Evolutionary conservation across 2,329 filamentous ascomycete species (phyloP), one percentile per base, ranked within the genome.

Genomic region (Colletotrichum gigasporum): DNA sequence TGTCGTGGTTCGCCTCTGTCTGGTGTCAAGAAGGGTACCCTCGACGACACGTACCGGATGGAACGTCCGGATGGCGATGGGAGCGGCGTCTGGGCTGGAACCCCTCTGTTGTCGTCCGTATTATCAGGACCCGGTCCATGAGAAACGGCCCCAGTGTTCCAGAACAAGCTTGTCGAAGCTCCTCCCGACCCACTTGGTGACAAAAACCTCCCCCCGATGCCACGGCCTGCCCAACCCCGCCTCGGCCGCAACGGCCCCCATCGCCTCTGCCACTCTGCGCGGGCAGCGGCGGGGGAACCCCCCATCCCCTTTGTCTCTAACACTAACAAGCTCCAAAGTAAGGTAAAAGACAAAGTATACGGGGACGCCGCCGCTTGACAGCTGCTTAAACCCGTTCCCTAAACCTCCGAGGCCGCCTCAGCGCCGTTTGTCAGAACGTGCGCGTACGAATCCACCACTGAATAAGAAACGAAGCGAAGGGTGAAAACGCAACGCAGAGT

Each of bases 81-180:
- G 14, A 30, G 26, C 14, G 20, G 50, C 20, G 4, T 53, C 50
- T 41, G n/a, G n/a, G n/a, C n/a, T 37, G 34, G 22, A 20, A 53
- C 11, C 26, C 12, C 39, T 9, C 34, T 24, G 20, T n/a, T 35
- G 16, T 35, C 28, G 28, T 32, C 28, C 28, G 41, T n/a, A 30
- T 16, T 10, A 39, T 20, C 20, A 39, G 5, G 32, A 30, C 28
- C 12, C 44, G 22, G 54, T 34, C 16, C 58, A 48, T 41, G 41
- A 50, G 52, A 50, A 56, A 50, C 52, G 47, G 37, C 60, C 37
- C 37, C 45, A 37, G 44, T 51, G 54, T 63, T 63, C 37, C 60
- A 59, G 60, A 52, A 35, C 56, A 44, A 54, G 34, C 41, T 48
- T 54, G 41, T 53, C 55, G 39, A 60, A 9, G 14, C 48, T 37